Evolutionary conservation across 306 rosid species (phyloP).

Genomic region (Begonia loranthoides): DNA sequence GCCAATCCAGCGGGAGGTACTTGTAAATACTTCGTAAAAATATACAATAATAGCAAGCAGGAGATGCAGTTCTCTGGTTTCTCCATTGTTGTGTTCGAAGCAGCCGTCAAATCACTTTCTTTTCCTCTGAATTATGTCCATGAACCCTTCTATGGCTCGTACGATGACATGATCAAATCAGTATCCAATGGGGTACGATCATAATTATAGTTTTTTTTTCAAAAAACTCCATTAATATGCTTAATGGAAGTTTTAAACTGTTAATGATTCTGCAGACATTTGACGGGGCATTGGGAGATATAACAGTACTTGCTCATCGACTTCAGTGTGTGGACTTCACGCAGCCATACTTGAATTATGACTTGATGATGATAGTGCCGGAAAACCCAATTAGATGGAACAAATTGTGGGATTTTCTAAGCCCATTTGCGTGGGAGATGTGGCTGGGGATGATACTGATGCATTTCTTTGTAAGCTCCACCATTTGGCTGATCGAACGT

Average conservation of each 20-base stretch:
- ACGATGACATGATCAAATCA: conserved; percentile 32
- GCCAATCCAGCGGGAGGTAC: conserved; percentile 31
- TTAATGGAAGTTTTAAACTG: no score
- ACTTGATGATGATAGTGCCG: conserved; percentile 31
- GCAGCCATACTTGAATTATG: conserved; percentile 36
- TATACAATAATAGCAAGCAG: conserved; percentile 11
- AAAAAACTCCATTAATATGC: not conserved
- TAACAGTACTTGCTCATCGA: conserved; percentile 28
- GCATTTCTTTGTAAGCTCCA: conserved; percentile 34
- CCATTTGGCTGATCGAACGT: conserved; percentile 39
- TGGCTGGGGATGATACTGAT: conserved; percentile 26
- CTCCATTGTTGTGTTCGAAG: conserved; percentile 37
- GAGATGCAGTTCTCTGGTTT: conserved; percentile 24
- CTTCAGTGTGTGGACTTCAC: conserved; percentile 27
- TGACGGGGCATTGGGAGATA: conserved; percentile 57
- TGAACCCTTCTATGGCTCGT: conserved; percentile 25
- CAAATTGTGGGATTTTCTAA: conserved; percentile 23
- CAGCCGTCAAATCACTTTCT: conserved; percentile 14
- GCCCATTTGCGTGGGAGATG: conserved; percentile 30
- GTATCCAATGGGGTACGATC: conserved; percentile 27
- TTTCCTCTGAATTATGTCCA: conserved; percentile 15
- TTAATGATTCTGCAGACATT: not conserved
- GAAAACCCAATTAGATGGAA: conserved; percentile 20
- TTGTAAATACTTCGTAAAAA: conserved; percentile 33
- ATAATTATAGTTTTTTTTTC: not conserved